These are phyloP conservation scores for Astragalus membranaceus DNA, from an alignment of 306 rosid species.

Conservation along the genomic window DNA sequence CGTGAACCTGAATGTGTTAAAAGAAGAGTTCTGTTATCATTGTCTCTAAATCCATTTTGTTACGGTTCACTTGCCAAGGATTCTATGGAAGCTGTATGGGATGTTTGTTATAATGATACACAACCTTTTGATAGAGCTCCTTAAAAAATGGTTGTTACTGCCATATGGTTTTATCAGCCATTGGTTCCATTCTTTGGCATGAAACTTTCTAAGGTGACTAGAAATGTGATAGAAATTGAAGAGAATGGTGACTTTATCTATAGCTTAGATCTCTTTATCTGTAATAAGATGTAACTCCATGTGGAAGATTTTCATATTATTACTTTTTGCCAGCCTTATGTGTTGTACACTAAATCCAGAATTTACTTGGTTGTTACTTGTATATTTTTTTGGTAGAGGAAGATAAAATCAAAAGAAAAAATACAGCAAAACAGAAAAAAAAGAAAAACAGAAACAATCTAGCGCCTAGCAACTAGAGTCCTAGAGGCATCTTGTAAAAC, in stretches of 20 bases:
- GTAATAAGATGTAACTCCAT: neutral
- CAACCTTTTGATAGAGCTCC: conserved; percentile 85
- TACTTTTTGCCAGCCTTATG: neutral
- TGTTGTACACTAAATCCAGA: no score
- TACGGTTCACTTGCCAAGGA: conserved; percentile 57
- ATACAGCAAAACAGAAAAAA: no score
- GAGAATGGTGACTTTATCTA: neutral
- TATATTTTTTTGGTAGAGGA: no score
- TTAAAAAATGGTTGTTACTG: conserved; percentile 15
- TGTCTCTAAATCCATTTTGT: conserved; percentile 50
- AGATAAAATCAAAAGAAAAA: no score
- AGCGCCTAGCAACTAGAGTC: no score
- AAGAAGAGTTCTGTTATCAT: conserved; percentile 63
- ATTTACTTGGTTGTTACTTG: no score
- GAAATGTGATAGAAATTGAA: neutral
- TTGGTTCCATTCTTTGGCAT: conserved; percentile 10
- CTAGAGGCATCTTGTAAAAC: no score
- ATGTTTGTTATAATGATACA: conserved; percentile 72
- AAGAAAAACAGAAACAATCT: no score
- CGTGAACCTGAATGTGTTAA: conserved; percentile 84
- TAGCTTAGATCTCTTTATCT: neutral
- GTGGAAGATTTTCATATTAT: neutral
- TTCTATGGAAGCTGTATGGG: conserved; percentile 91
- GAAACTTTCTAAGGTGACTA: neutral
- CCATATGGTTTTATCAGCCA: neutral